These are phyloP conservation scores for Pichia sp. DNA, from an alignment of 1,139 yeast genomes.

Conservation along the genomic window DNA sequence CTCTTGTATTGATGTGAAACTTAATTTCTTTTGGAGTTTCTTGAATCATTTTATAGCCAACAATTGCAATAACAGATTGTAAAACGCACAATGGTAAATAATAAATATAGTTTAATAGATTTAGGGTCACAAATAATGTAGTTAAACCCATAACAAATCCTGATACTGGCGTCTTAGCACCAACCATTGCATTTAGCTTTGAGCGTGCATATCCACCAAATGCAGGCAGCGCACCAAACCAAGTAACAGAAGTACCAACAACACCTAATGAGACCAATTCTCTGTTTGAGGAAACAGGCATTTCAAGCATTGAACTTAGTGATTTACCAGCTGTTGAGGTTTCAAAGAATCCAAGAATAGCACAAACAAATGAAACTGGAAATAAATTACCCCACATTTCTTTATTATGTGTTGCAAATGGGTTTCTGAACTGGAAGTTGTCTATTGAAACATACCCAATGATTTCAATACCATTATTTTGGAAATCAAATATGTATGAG, in stretches of 20 bases:
- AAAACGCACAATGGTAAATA: conserved; percentile 76
- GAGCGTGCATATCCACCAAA: conserved; percentile 97
- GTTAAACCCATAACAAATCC: conserved; percentile 75
- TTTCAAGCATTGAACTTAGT: conserved; percentile 56
- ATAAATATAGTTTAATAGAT: conserved; percentile 56
- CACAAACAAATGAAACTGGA: conserved; percentile 64
- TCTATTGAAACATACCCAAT: conserved; percentile 58
- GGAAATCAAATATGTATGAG: conserved; percentile 49
- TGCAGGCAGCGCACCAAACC: conserved; percentile 80
- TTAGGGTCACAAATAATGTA: conserved; percentile 60
- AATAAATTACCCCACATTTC: conserved; percentile 39
- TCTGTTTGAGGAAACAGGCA: conserved; percentile 66
- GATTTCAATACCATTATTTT: conserved; percentile 49
- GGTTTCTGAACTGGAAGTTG: conserved; percentile 40
- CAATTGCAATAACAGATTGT: conserved; percentile 72
- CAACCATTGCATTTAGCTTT: conserved; percentile 78
- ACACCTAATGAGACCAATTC: conserved; percentile 79
- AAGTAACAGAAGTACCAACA: conserved; percentile 59
- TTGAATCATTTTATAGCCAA: conserved; percentile 72
- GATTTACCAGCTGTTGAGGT: conserved; percentile 90
- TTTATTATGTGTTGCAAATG: conserved; percentile 35
- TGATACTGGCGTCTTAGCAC: conserved; percentile 78
- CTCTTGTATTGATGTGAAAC: conserved; percentile 69
- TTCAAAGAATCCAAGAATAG: conserved; percentile 87
- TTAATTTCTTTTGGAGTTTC: conserved; percentile 79